Base-by-base conservation (phyloP, 225 moss, liverwort and hornwort species). In the Bryoerythrophyllum caledonicum region DNA sequence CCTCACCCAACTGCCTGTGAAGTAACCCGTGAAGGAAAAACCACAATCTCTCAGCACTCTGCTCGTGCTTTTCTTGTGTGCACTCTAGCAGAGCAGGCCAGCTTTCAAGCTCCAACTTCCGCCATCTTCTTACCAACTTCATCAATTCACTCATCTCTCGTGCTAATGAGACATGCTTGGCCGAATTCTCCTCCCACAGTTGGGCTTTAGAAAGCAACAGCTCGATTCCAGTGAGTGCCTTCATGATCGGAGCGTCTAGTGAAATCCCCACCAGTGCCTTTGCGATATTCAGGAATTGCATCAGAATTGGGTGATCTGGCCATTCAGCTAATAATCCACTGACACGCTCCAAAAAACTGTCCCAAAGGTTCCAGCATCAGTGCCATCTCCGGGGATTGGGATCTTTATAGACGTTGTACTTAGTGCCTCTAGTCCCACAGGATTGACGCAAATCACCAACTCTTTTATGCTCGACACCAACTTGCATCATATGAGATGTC, bases 161-260 rank as follows among this genome's bases (percentile, higher is more conserved):
- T 30, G 86, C 84, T 51, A 97, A 71, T 12, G 94, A 94, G 38
- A 97, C 97, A 75, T 94, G 93, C 61, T 91, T 94, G 71, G 94
- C 97, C 67, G 97, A 91, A 76, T 90, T 90, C 64, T 97, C 94
- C 81, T 97, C 97, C 97, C 97, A 94, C 34, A 89, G 79, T 70
- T 97, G 97, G 52, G 97, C 92, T 82, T 97, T 97, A 11, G 91
- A 84, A 25, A 97, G 91, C 48, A 97, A 80, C 59, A 97, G 70
- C 68, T 97, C 94, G 35, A 97, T 73, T 37, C 97, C 94, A 53
- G 90, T 94, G 49, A 97, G 80, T 44, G 87, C 88, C 80, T 94
- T 97, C 90, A 93, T 97, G 64, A 97, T 84, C 5, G 88, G 90
- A 25, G 93, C 85, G 60, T 94, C 90, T 9, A 93, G 70, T 63